Percentiles rank a stretch among this genome's conserved stretches.
Conservation (phyloP, 805 yeast genomes). For the Candida alai region DNA sequence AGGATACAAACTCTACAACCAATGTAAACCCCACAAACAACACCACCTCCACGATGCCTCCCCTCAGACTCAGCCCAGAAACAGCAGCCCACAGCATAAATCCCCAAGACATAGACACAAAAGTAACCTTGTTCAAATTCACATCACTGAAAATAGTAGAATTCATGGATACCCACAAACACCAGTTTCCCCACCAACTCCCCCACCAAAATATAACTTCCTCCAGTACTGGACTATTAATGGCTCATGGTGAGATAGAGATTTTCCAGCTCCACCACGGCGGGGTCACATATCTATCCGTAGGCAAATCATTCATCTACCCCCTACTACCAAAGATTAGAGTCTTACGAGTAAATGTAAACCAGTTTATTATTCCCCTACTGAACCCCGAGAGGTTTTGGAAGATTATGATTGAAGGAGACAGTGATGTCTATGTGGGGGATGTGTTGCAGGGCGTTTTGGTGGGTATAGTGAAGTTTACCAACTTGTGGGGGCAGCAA, state of each 20-base stretch:
- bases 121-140: conserved; percentile 31
- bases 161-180: conserved; percentile 23
- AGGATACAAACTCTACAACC: too few relatives aligned
- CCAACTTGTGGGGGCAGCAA: too few relatives aligned
- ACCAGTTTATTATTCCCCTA: conserved; percentile 58
- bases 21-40: too few relatives aligned
- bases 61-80: too few relatives aligned
- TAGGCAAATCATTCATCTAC: conserved; percentile 65
- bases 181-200: too few relatives aligned
- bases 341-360: conserved; percentile 46
- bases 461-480: conserved; percentile 35
- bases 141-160: conserved; percentile 32
- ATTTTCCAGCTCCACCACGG: conserved; percentile 57
- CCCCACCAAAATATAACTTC: conserved; percentile 12
- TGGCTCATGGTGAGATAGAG: conserved; percentile 59
- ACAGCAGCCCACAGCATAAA: too few relatives aligned
- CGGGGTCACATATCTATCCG: conserved; percentile 56
- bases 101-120: conserved; percentile 15
- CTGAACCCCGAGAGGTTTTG: conserved; percentile 76
- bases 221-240: conserved; percentile 38
- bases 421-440: conserved; percentile 23
- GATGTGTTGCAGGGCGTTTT: conserved; percentile 34
- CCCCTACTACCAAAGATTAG: conserved; percentile 67
- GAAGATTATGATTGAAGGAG: too few relatives aligned
- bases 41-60: too few relatives aligned